Base-by-base conservation (phyloP, 1,284 basidiomycete species). In the Xerocomus amazonicus region DNA sequence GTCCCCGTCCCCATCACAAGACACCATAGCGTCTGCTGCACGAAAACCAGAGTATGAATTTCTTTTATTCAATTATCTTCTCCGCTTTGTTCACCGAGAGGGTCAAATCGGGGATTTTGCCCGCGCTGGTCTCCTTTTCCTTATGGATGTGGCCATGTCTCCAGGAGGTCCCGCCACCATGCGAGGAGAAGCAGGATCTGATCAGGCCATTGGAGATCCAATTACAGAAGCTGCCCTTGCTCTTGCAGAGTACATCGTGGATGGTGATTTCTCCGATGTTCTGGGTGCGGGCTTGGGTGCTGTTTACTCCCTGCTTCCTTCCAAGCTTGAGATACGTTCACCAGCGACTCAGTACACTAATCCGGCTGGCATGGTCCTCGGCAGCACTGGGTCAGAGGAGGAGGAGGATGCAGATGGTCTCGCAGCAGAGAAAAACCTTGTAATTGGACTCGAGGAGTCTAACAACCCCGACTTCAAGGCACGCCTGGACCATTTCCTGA, bases 221-320 rank as follows among this genome's bases (percentile, higher is more conserved):
- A 79, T 90, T 37, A 81, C 81, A 28, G 90, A 93, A 60, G 90
- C 90, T 5, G 85, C 86, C 10, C 75, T 91, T 47, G 91, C 87
- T n/a, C 75, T 94, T 39, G 91, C 88, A 26, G 91, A 94, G 63
- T 97, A 94, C 65, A 91, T 98, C 44, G 79, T 97, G 14, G 91
- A 97, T 61, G 93, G 94, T 8, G 95, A 97, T 70, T 97, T 97
- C 68, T 91, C 93, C 14, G 94, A 98, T 54, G 95, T 99, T 2
- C 80, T 99, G 42, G 93, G 89, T 5, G 97, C 96, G 6, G 93
- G 95, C 13, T 70, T 99, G 9, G 90, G 93, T 1, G 96, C 96
- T 0, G 89, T 96, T 1, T 98, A 96, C 65, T 97, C 94, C 1
- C 70, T 94, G 1, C 73, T 98, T 14, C 95, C 97, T 0, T 84